These are phyloP conservation scores for Malus sieversii DNA, from an alignment of 306 rosid species.

Conservation along the genomic window DNA sequence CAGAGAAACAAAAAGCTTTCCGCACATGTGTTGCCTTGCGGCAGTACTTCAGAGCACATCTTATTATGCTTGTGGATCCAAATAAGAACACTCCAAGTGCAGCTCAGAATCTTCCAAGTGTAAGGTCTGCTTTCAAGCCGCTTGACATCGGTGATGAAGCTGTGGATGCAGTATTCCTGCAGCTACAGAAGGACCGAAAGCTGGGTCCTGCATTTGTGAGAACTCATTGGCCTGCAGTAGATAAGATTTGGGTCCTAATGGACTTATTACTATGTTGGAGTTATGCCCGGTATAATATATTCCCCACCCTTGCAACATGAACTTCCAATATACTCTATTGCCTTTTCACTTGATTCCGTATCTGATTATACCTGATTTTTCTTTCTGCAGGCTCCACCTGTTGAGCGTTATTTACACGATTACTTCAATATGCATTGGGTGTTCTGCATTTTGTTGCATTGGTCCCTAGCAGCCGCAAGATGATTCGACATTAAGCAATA, in stretches of 20 bases:
- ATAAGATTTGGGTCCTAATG: conserved; percentile 66
- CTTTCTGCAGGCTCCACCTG: conserved; percentile 82
- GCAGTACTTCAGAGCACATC: conserved; percentile 92
- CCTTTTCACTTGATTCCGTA: background rate
- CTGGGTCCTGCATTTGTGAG: conserved; percentile 92
- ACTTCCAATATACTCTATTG: background rate
- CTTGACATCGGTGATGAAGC: conserved; percentile 89
- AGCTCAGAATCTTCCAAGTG: conserved; percentile 70
- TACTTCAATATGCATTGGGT: conserved; percentile 94
- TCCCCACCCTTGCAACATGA: background rate
- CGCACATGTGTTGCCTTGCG: conserved; percentile 83
- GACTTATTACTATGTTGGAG: conserved; percentile 86
- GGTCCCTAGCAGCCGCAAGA: conserved; percentile 87
- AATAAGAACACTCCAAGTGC: conserved; percentile 72
- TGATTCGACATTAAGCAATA: conserved; percentile 93
- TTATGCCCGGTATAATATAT: conserved; percentile 58
- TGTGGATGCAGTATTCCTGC: conserved; percentile 72
- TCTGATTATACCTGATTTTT: conserved; percentile 4
- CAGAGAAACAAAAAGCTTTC: conserved; percentile 91
- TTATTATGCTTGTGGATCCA: conserved; percentile 79
- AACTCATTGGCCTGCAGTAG: conserved; percentile 81
- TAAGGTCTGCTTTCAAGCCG: conserved; percentile 83
- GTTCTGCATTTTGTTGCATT: conserved; percentile 85
- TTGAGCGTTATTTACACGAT: conserved; percentile 88
- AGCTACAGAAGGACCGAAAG: conserved; percentile 90